Conservation (phyloP, 768 basidiomycete genomes). For the Mycena rosella region DNA sequence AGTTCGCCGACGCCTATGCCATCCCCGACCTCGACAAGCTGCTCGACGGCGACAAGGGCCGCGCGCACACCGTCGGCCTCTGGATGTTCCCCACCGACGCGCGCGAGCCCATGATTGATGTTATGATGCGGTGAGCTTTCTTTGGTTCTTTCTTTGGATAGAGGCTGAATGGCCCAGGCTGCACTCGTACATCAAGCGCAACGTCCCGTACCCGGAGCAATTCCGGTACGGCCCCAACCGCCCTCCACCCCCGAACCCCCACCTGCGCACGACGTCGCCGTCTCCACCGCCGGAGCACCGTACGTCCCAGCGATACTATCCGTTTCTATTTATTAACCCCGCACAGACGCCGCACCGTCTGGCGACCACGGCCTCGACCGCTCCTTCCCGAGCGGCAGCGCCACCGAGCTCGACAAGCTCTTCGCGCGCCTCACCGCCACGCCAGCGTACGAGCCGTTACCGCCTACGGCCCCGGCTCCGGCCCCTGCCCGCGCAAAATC, state of each 20-base stretch:
- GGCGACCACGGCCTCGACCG: slow-evolving; percentile 16
- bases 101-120: slow-evolving; percentile 78
- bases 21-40: slow-evolving; percentile 60
- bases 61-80: slow-evolving; percentile 71
- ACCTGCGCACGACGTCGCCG: slow-evolving; percentile 44
- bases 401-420: slow-evolving; percentile 62
- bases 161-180: slow-evolving; percentile 54
- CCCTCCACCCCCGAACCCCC: slow-evolving; percentile 70
- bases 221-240: slow-evolving; percentile 77
- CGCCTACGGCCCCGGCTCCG: slow-evolving; percentile 19
- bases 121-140: slow-evolving; percentile 70
- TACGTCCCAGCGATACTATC: slow-evolving; percentile 14
- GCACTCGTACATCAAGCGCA: slow-evolving; percentile 75
- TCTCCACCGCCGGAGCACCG: slow-evolving; percentile 40
- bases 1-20: slow-evolving; percentile 65
- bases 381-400: slow-evolving; percentile 40
- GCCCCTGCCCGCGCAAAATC: slow-evolving; percentile 42
- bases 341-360: slow-evolving; percentile 14
- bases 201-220: slow-evolving; percentile 78
- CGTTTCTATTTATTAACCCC: background rate
- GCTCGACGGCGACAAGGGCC: slow-evolving; percentile 66
- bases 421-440: slow-evolving; percentile 55
- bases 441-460: slow-evolving; percentile 19
- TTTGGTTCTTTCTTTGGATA: background rate
- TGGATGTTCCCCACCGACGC: slow-evolving; percentile 82